Evolutionary conservation across 768 basidiomycete genomes (phyloP).

Genomic region (Mycena indigotica): DNA sequence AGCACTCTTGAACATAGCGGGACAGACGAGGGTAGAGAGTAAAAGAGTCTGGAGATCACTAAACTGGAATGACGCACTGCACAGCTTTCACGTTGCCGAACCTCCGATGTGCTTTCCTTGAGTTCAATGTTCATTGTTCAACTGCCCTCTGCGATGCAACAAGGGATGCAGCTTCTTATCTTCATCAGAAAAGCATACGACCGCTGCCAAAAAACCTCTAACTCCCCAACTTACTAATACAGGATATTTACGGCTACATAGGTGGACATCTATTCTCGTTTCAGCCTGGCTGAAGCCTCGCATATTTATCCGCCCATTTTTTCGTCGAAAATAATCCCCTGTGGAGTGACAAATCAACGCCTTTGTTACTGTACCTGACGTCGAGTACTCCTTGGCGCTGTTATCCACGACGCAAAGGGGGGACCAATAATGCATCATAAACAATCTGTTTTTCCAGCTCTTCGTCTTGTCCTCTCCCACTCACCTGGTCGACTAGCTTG

Average conservation of each 20-base stretch:
- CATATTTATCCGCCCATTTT: not conserved
- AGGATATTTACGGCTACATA: not conserved
- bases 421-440: no score
- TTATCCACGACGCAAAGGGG: no score
- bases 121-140: not conserved
- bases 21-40: not conserved
- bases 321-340: no score
- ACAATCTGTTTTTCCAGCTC: no score
- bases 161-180: not conserved
- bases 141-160: not conserved
- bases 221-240: not conserved
- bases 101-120: not conserved
- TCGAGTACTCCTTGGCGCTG: no score
- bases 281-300: not conserved
- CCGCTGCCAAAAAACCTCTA: not conserved
- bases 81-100: not conserved
- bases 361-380: not conserved
- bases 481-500: no score
- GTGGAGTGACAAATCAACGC: no score
- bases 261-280: not conserved
- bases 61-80: not conserved
- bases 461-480: no score
- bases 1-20: conserved; percentile 72
- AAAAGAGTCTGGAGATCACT: not conserved
- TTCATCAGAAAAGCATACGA: not conserved